Evolutionary conservation across 2,329 filamentous ascomycete species (phyloP).

Genomic region (Aspergillus awamori): DNA sequence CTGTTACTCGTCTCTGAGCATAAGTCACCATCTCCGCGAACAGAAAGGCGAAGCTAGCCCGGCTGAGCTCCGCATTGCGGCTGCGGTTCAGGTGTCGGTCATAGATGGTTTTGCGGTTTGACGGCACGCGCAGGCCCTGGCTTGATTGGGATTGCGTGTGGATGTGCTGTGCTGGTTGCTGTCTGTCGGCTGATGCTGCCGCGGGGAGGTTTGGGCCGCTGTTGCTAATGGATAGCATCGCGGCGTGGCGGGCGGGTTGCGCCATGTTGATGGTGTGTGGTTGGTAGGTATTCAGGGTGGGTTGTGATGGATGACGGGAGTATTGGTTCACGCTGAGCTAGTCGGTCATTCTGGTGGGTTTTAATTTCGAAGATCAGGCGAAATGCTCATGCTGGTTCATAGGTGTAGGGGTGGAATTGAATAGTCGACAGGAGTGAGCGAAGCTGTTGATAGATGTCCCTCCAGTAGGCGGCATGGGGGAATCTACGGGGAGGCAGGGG

Average conservation of each 20-base stretch:
- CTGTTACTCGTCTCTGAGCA: conserved; percentile 85
- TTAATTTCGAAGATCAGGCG: neutral
- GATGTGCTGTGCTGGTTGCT: conserved; percentile 44
- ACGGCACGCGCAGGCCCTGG: conserved; percentile 76
- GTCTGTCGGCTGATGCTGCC: conserved; percentile 22
- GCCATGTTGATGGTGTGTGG: conserved; percentile 28
- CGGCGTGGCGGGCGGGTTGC: conserved; percentile 33
- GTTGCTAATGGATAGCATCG: conserved; percentile 39
- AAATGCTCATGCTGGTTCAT: neutral
- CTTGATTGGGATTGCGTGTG: conserved; percentile 51
- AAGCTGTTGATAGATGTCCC: neutral
- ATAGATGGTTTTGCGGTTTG: conserved; percentile 96
- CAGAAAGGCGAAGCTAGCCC: conserved; percentile 91
- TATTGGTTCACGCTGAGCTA: neutral
- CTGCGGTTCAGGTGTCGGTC: conserved; percentile 90
- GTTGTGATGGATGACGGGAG: neutral
- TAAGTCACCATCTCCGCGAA: conserved; percentile 97
- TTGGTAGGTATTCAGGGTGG: neutral
- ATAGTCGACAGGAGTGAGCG: neutral
- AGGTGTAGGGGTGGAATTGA: neutral
- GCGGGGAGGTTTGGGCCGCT: conserved; percentile 24
- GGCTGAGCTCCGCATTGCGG: conserved; percentile 84
- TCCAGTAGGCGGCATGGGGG: neutral
- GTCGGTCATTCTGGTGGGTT: neutral
- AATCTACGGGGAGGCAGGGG: conserved; percentile 18